Evolutionary conservation across 495 filamentous ascomycete species (phyloP), one percentile per base, ranked within the genome.

Genomic region (Penicillium samsonianum): DNA sequence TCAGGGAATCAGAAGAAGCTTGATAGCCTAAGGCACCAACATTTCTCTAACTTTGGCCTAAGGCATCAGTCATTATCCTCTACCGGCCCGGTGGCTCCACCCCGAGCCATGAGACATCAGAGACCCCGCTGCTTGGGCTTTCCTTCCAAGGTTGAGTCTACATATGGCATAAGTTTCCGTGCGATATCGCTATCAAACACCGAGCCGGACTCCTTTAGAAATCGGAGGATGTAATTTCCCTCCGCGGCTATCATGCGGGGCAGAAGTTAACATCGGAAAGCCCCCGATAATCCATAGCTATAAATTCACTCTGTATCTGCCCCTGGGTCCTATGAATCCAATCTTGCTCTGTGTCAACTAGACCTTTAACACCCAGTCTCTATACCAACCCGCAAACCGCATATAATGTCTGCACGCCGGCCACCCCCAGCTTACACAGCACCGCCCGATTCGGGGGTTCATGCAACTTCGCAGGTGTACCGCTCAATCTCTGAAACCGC

Each of bases 341-440:
- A 5, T 28, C 12, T 23, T 8, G 0, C 9, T 19, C 8, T 6
- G 10, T 31, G 9, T n/a, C 8, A 11, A 48, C 9, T 19, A 48
- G 10, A 20, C 1, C 5, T 12, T 46, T 26, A 0, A 31, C 3
- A 30, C 20, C n/a, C 28, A 17, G 4, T n/a, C 16, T 44, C 11
- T 44, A 26, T 8, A n/a, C 7, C 1, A 4, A 6, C 41, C 41
- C 9, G 4, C 9, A 20, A 31, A 33, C 2, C 12, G 25, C 9
- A 6, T 22, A 62, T 47, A 9, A 76, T 74, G 73, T 55, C 69
- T 57, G 44, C 64, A 37, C 71, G 64, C 61, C 74, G 67, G 20
- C 76, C 76, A 60, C 69, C 74, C 5, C 76, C 76, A 19, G 76
- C 76, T 30, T 78, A 78, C 51, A 70, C 64, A 16, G 70, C 76